phyloP scores from a whole-genome alignment of 2,329 filamentous ascomycete species.

The Phaeophleospora eucalypticola region DNA sequence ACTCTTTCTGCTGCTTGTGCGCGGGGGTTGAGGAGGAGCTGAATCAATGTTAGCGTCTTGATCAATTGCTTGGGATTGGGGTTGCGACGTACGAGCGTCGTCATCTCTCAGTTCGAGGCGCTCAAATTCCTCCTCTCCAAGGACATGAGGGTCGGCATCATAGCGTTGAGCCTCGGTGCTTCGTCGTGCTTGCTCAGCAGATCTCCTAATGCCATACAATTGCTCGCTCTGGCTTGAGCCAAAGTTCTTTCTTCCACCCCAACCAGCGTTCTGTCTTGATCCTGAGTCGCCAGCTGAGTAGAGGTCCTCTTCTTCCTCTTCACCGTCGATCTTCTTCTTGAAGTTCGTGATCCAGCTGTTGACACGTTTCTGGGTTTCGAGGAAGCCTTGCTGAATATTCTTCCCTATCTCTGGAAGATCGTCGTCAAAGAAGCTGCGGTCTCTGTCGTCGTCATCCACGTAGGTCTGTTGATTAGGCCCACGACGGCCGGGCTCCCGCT shows the following conservation, averaged over 20 bases:
- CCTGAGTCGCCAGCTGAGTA: slow-evolving; percentile 34
- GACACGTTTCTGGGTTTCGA: slow-evolving; percentile 88
- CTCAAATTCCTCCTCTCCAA: slow-evolving; percentile 78
- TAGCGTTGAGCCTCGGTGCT: slow-evolving; percentile 90
- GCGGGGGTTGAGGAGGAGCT: slow-evolving; percentile 49
- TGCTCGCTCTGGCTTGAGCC: slow-evolving; percentile 36
- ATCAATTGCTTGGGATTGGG: not conserved
- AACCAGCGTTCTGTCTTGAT: slow-evolving; percentile 28
- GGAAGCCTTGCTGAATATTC: slow-evolving; percentile 88
- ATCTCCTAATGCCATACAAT: slow-evolving; percentile 36
- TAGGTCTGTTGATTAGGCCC: slow-evolving; percentile 44
- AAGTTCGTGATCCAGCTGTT: slow-evolving; percentile 89
- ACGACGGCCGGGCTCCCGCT: slow-evolving; percentile 34
- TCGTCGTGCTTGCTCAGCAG: slow-evolving; percentile 42
- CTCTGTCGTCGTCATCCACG: slow-evolving; percentile 57
- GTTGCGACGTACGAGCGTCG: slow-evolving; percentile 45
- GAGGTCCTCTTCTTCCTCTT: slow-evolving; percentile 64
- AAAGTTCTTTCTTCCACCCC: slow-evolving; percentile 36
- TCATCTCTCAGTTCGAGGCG: slow-evolving; percentile 59
- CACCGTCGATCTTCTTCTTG: slow-evolving; percentile 90
- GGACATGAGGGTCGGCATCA: slow-evolving; percentile 85
- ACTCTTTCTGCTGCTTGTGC: slow-evolving; percentile 59
- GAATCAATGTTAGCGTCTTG: slow-evolving; percentile 22
- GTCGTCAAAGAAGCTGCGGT: slow-evolving; percentile 92
- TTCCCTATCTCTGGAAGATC: slow-evolving; percentile 90